phyloP scores from a whole-genome alignment of 306 rosid species.

The Morella rubra region DNA sequence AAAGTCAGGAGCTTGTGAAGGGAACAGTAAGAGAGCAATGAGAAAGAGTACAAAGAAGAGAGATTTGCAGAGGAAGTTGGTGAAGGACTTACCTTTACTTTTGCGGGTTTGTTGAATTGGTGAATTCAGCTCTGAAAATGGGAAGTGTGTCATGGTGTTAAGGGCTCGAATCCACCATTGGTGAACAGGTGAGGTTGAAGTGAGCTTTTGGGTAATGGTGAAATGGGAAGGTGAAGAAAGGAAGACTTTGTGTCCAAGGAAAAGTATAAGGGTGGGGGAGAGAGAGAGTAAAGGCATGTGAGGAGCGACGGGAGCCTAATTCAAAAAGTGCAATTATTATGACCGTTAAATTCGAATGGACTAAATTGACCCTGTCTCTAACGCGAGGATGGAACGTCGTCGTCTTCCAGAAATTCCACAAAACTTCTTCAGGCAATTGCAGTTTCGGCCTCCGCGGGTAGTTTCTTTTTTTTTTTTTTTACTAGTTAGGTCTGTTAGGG shows the following conservation, averaged over 20 bases:
- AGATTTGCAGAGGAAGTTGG: slow-evolving; percentile 50
- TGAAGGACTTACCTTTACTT: slow-evolving; percentile 50
- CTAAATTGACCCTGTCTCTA: slow-evolving; percentile 2
- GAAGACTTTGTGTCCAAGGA: slow-evolving; percentile 53
- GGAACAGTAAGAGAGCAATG: slow-evolving; percentile 61
- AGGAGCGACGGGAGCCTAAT: neutral
- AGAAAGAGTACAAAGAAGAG: slow-evolving; percentile 44
- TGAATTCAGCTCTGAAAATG: slow-evolving; percentile 34
- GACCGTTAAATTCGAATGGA: slow-evolving; percentile 26
- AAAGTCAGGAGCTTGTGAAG: slow-evolving; percentile 90
- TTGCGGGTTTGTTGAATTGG: slow-evolving; percentile 40
- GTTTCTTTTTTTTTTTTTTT: too few relatives aligned
- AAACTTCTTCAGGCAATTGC: too few relatives aligned
- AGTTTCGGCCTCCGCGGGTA: too few relatives aligned
- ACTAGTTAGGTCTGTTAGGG: too few relatives aligned
- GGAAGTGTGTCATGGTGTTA: slow-evolving; percentile 43
- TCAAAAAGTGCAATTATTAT: slow-evolving; percentile 28
- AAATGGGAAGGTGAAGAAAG: slow-evolving; percentile 37
- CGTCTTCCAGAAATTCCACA: neutral
- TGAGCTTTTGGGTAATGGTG: slow-evolving; percentile 29
- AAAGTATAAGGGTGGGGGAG: neutral
- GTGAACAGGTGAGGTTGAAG: slow-evolving; percentile 14
- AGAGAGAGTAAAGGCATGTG: neutral
- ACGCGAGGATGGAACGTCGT: neutral
- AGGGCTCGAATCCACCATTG: slow-evolving; percentile 66